Percentiles rank a stretch among this genome's conserved stretches.
Conservation (phyloP, 2,329 filamentous ascomycete species). For the Herpotrichia juniperi region DNA sequence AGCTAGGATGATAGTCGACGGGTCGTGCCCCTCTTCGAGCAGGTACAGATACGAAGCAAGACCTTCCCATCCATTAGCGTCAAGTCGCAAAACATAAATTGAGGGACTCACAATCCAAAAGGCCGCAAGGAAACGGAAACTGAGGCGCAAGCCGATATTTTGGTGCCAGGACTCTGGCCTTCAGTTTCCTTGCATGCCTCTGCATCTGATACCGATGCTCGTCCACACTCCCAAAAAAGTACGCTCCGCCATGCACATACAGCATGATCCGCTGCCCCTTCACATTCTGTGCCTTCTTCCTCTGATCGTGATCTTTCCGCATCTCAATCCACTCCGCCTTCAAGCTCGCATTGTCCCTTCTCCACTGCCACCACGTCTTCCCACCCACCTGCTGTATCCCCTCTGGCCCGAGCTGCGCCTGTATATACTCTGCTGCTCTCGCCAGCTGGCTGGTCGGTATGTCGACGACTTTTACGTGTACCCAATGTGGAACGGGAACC, state of each 20-base stretch:
- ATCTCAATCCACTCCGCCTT: conserved; percentile 97
- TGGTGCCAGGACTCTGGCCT: conserved; percentile 84
- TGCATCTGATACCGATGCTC: conserved; percentile 99
- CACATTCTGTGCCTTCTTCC: conserved; percentile 63
- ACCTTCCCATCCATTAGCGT: conserved; percentile 22
- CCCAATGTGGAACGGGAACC: conserved; percentile 89
- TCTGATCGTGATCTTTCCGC: conserved; percentile 77
- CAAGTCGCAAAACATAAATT: background rate
- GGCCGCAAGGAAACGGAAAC: conserved; percentile 91
- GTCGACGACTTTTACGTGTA: conserved; percentile 73
- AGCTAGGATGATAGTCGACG: conserved; percentile 82
- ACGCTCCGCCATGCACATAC: conserved; percentile 92
- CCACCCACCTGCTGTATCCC: conserved; percentile 83
- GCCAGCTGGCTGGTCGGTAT: conserved; percentile 70
- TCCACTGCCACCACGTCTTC: conserved; percentile 76
- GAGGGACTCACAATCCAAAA: conserved; percentile 72
- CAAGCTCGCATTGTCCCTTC: conserved; percentile 67
- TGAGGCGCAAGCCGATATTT: conserved; percentile 88
- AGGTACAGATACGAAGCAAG: conserved; percentile 86
- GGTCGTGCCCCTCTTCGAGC: conserved; percentile 71
- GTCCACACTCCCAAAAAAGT: conserved; percentile 94
- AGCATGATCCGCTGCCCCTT: conserved; percentile 80
- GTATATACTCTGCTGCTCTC: conserved; percentile 68
- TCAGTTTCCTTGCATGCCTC: conserved; percentile 90
- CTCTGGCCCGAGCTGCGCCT: conserved; percentile 75